Evolutionary conservation across 1,284 basidiomycete genomes (phyloP), one percentile per base, ranked within the genome.

Genomic region (Agaricales sp.): DNA sequence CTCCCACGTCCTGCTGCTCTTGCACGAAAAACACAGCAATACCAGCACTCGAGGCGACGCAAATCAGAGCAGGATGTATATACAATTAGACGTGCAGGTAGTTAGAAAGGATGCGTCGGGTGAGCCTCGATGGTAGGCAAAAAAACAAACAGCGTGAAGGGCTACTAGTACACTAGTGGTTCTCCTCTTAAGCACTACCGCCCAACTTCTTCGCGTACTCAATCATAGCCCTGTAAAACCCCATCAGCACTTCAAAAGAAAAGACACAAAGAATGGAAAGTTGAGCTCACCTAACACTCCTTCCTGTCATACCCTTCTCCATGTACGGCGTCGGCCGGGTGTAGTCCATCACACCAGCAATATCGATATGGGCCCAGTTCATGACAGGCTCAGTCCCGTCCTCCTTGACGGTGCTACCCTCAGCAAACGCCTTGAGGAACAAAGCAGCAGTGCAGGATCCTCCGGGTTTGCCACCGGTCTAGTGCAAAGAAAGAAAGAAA

Each of bases 341-440:
- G 49, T 77, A 75, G 63, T 87, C 83, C 87, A 91, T 90, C 25
- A 76, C 69, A 13, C 90, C 89, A 12, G 87, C 91, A 53, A 92
- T 92, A 60, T 93, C 92, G 30, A 91, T 65, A 63, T 92, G 88
- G 2, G 87, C 88, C 85, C 87, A 91, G 50, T 76, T 73, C 55
- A 84, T 61, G 8, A 67, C 61, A 8, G 79, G 70, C 48, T 70
- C 68, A 48, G 73, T 63, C 4, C 71, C 72, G n/a, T n/a, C n/a
- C n/a, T n/a, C n/a, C n/a, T n/a, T n/a, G n/a, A n/a, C n/a, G 48
- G 83, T 79, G 50, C 87, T 80, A 12, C 90, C 85, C n/a, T 82
- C 72, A 1, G 84, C 83, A 56, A 88, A 88, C 1, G 78, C 70
- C 64, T 90, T 89, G 52, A 95, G 71, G 80, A 95, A 94, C 39